Conservation (phyloP, 257 asterid genomes). For the Mentha longifolia region DNA sequence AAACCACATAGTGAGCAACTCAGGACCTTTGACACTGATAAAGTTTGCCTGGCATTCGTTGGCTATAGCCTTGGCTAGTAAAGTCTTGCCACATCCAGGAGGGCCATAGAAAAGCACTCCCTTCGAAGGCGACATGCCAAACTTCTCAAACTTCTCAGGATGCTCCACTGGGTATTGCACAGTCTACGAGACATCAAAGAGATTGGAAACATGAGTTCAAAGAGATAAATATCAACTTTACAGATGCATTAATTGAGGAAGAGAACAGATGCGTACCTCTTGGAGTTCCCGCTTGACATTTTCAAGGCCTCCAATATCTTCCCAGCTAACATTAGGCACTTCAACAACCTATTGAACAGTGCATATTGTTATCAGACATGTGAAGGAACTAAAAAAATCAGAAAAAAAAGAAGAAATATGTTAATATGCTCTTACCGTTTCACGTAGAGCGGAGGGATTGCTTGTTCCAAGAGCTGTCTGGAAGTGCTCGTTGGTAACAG, state of each 20-base stretch:
- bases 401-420: not conserved
- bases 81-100: constrained; percentile 90
- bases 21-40: constrained; percentile 92
- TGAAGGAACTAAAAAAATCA: not conserved
- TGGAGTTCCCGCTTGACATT: constrained; percentile 94
- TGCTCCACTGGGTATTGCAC: constrained; percentile 98
- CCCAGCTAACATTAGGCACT: constrained; percentile 87
- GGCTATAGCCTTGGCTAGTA: constrained; percentile 93
- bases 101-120: constrained; percentile 96
- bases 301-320: constrained; percentile 89
- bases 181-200: constrained; percentile 52
- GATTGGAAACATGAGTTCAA: constrained; percentile 13
- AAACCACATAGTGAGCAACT: constrained; percentile 94
- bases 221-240: not conserved
- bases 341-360: constrained; percentile 69
- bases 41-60: constrained; percentile 95
- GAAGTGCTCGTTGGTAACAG: constrained; percentile 90
- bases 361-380: constrained; percentile 26
- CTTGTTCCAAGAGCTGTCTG: constrained; percentile 89
- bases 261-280: constrained; percentile 54
- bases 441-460: constrained; percentile 96
- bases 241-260: not conserved
- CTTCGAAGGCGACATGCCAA: constrained; percentile 96
- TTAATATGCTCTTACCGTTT: constrained; percentile 65
- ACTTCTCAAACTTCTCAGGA: constrained; percentile 94